Evolutionary conservation across 352 stramenopile species (phyloP).

Genomic region (Pythium brassicae): DNA sequence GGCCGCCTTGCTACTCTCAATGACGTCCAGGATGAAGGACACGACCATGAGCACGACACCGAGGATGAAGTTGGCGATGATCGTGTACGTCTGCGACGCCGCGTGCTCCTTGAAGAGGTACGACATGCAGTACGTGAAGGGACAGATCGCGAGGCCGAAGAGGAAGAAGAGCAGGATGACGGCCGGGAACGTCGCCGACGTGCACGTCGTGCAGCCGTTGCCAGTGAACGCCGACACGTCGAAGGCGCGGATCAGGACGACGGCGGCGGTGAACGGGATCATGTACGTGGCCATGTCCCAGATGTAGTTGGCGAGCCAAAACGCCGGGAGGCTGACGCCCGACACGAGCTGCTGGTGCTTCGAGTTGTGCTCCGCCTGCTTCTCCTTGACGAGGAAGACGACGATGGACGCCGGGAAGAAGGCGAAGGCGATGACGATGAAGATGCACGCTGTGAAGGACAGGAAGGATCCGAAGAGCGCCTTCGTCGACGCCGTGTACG

Average conservation of each 20-base stretch:
- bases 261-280: slow-evolving; percentile 38
- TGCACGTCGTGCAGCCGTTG: slow-evolving; percentile 21
- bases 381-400: slow-evolving; percentile 94
- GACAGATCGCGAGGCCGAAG: slow-evolving; percentile 59
- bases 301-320: slow-evolving; percentile 94
- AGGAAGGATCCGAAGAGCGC: slow-evolving; percentile 43
- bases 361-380: slow-evolving; percentile 83
- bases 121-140: slow-evolving; percentile 53
- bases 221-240: slow-evolving; percentile 28
- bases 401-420: slow-evolving; percentile 91
- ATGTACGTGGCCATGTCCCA: slow-evolving; percentile 92
- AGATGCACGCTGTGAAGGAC: slow-evolving; percentile 70
- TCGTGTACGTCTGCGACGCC: slow-evolving; percentile 46
- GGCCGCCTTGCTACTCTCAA: slow-evolving; percentile 18
- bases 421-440: slow-evolving; percentile 88
- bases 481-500: slow-evolving; percentile 35
- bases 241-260: slow-evolving; percentile 36
- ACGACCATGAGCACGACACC: slow-evolving; percentile 58
- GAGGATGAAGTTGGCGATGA: slow-evolving; percentile 58
- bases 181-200: slow-evolving; percentile 17
- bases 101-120: slow-evolving; percentile 54
- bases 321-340: slow-evolving; percentile 89
- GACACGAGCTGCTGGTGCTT: slow-evolving; percentile 96
- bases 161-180: slow-evolving; percentile 55
- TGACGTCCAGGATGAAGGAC: slow-evolving; percentile 34